These are phyloP conservation scores for Dujonia santamariae DNA, from an alignment of 1,139 yeast genomes.

Conservation along the genomic window DNA sequence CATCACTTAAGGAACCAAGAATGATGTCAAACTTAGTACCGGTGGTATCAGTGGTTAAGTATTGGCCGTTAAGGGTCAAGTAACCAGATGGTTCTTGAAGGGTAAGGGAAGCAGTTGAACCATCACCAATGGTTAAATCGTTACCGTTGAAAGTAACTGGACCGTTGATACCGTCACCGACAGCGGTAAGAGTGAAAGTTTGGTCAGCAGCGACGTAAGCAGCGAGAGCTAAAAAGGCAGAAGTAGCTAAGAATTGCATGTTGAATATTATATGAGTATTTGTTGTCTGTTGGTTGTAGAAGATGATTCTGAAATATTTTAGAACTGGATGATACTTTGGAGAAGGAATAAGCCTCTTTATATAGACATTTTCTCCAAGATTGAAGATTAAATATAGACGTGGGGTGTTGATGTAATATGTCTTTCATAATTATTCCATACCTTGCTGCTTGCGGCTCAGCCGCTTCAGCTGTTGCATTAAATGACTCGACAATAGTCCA, in stretches of 20 bases:
- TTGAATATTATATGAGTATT: too few species aligned
- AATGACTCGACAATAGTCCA: too few species aligned
- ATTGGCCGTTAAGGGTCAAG: slow-evolving; percentile 18
- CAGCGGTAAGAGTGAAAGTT: slow-evolving; percentile 24
- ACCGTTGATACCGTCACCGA: slow-evolving; percentile 21
- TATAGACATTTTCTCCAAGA: too few species aligned
- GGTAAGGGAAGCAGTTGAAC: slow-evolving; percentile 18
- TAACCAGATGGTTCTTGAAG: slow-evolving; percentile 32
- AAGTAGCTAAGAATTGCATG: slow-evolving; percentile 19
- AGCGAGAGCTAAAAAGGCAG: slow-evolving; percentile 25
- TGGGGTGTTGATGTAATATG: too few species aligned
- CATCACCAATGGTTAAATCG: slow-evolving; percentile 17
- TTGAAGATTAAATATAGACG: too few species aligned
- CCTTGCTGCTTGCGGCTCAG: too few species aligned
- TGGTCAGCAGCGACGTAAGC: slow-evolving; percentile 29
- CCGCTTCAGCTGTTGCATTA: too few species aligned
- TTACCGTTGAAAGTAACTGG: slow-evolving; percentile 18
- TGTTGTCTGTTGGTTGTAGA: too few species aligned
- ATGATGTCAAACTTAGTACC: slow-evolving; percentile 13
- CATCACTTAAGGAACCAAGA: slow-evolving; percentile 13
- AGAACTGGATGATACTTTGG: too few species aligned
- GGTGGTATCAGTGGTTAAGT: slow-evolving; percentile 15
- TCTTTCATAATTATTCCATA: too few species aligned
- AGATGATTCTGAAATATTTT: too few species aligned
- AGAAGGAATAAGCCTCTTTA: too few species aligned